Evolutionary conservation across 2,329 filamentous ascomycete species (phyloP).

Genomic region (Helotiales sp.): DNA sequence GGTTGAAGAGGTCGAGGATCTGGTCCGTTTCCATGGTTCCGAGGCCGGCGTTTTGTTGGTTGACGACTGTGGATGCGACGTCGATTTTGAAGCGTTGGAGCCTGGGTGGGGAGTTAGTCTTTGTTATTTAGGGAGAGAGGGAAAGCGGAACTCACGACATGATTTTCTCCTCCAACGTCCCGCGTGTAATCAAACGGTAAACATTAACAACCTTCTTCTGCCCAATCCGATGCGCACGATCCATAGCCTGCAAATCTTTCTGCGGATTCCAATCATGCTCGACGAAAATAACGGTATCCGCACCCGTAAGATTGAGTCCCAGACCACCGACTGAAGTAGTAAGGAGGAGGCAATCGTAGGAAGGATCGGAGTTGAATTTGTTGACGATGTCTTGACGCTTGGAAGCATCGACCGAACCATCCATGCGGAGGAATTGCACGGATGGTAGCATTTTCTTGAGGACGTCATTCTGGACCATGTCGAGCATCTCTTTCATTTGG

Average conservation of each 20-base stretch:
- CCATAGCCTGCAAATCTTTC: constrained; percentile 98
- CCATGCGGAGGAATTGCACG: constrained; percentile 91
- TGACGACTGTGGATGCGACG: constrained; percentile 96
- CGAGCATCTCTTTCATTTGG: constrained; percentile 99
- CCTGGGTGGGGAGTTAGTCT: constrained; percentile 50
- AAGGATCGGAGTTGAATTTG: constrained; percentile 97
- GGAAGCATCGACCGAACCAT: constrained; percentile 89
- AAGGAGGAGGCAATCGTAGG: constrained; percentile 90
- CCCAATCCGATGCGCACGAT: constrained; percentile 95
- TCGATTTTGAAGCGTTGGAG: constrained; percentile 99
- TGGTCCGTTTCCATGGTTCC: constrained; percentile 97
- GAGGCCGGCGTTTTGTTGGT: constrained; percentile 96
- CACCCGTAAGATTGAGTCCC: constrained; percentile 92
- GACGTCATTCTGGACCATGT: constrained; percentile 96
- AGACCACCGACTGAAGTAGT: constrained; percentile 96
- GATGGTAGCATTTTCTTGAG: constrained; percentile 88
- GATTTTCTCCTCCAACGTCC: constrained; percentile 98
- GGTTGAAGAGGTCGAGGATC: constrained; percentile 93
- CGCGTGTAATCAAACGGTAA: constrained; percentile 93
- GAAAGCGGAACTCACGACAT: constrained; percentile 63
- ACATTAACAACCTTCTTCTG: constrained; percentile 99
- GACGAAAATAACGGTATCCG: constrained; percentile 98
- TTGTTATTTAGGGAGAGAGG: background rate
- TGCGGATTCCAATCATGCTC: constrained; percentile 99
- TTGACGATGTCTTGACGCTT: constrained; percentile 98